Base-by-base conservation (phyloP, 148 eudicot species). In the Spergularia marina region DNA sequence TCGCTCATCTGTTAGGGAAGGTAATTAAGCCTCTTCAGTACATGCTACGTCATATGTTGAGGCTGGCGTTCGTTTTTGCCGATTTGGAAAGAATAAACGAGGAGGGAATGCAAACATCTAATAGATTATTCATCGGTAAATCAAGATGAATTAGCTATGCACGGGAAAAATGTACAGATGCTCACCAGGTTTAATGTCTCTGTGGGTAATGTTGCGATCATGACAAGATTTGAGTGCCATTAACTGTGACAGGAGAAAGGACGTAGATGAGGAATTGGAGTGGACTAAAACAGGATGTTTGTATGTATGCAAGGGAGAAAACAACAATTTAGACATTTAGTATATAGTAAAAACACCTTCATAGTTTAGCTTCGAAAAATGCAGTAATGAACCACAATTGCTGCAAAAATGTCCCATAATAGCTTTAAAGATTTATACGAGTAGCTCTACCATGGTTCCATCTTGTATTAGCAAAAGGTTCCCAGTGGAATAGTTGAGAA, bases 121-220 rank as follows among this genome's bases (percentile, higher is more conserved):
- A 25, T 36, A 59, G 10, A 52, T 58, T 34, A 66, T 77, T 18
- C 12, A 52, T 34, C 14, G 59, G 23, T 49, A 44, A 11, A 66
- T 41, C 39, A 68, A 7, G 56, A 76, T 44, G 5, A 34, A 41
- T 49, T 17, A 54, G 30, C 18, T 51, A 41, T 21, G 30, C 21
- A 55, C 20, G 61, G 62, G 53, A 21, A 34, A 65, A 51, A 13
- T 39, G 69, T 62, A 23, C 59, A 68, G 44, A 66, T 64, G 20
- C 96, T 90, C 80, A 95, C 99, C 99, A 86, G 99, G 99, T 86
- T 95, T 95, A 65, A 95, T 87, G 83, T 95, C 99, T 83, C 99
- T 90, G 80, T 95, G 99, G 83, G 96, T 89, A 84, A 95, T 88
- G 79, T 92, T 90, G 53, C 97, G 97, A 59, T 88, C 92, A 75